Evolutionary conservation across 306 rosid genomes (phyloP).

Genomic region (Castanea mollissima): DNA sequence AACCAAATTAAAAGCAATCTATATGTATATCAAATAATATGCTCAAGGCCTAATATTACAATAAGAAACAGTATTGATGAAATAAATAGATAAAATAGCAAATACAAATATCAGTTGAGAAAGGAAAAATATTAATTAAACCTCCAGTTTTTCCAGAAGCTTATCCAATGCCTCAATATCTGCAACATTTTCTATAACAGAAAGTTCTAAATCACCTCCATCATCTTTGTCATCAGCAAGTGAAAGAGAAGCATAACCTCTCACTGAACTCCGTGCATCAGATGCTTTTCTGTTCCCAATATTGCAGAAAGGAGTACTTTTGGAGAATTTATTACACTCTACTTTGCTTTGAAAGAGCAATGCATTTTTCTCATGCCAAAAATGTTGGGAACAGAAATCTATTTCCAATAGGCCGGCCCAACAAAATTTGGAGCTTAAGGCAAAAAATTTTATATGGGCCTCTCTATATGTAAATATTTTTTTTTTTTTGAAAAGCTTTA

Average conservation of each 20-base stretch:
- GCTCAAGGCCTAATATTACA: constrained; percentile 2
- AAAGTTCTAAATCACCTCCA: constrained; percentile 62
- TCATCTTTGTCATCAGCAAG: constrained; percentile 51
- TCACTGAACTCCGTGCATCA: constrained; percentile 48
- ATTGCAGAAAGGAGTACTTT: constrained; percentile 1
- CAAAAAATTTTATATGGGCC: too few species aligned
- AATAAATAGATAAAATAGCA: neutral
- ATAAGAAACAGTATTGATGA: constrained; percentile 5
- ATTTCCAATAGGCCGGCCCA: too few species aligned
- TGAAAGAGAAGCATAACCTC: constrained; percentile 68
- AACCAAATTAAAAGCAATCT: too few species aligned
- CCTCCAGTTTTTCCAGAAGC: constrained; percentile 79
- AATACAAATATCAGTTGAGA: constrained; percentile 2
- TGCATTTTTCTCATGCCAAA: neutral
- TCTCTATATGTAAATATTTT: too few species aligned
- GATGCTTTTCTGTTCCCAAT: too few species aligned
- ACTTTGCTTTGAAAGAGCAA: neutral
- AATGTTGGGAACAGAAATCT: neutral
- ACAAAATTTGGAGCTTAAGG: too few species aligned
- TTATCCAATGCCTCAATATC: constrained; percentile 56
- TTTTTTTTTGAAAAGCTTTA: too few species aligned
- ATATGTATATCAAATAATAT: neutral
- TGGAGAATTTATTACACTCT: neutral
- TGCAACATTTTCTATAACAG: constrained; percentile 40
- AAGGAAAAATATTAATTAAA: constrained; percentile 19